Percentiles rank a stretch among this genome's conserved stretches.
Conservation (phyloP, 2,329 filamentous ascomycete genomes). For the Pseudocercospora vitis region DNA sequence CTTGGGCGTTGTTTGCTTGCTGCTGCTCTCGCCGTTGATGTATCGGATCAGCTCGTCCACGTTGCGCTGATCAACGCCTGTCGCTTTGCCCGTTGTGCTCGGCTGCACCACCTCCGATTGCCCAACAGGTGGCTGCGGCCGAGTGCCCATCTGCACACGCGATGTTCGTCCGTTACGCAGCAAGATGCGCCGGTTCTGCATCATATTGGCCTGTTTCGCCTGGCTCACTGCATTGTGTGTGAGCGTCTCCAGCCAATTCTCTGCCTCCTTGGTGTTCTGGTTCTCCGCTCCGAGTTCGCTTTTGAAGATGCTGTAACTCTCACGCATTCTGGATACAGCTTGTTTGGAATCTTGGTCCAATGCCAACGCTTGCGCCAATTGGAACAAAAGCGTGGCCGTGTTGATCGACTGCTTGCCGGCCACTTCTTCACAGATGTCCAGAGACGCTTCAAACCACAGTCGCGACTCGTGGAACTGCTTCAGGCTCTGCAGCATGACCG, state of each 20-base stretch:
- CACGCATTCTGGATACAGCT: slow-evolving; percentile 89
- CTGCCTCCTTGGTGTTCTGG: slow-evolving; percentile 96
- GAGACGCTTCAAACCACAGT: slow-evolving; percentile 92
- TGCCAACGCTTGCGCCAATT: slow-evolving; percentile 91
- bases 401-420: slow-evolving; percentile 90
- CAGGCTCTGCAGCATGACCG: slow-evolving; percentile 95
- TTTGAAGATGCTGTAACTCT: slow-evolving; percentile 95
- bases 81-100: slow-evolving; percentile 10
- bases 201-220: slow-evolving; percentile 73
- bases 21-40: slow-evolving; percentile 70
- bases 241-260: slow-evolving; percentile 93
- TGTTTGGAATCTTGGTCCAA: slow-evolving; percentile 93
- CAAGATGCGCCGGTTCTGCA: slow-evolving; percentile 33
- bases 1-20: slow-evolving; percentile 46
- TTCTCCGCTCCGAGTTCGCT: slow-evolving; percentile 82
- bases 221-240: slow-evolving; percentile 94
- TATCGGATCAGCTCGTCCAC: slow-evolving; percentile 93
- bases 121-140: slow-evolving; percentile 60
- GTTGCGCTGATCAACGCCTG: slow-evolving; percentile 60
- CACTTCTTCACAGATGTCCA: slow-evolving; percentile 82
- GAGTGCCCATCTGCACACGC: slow-evolving; percentile 57
- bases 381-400: slow-evolving; percentile 92
- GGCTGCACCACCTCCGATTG: slow-evolving; percentile 19
- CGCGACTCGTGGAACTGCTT: slow-evolving; percentile 94
- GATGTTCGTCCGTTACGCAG: slow-evolving; percentile 46